These are phyloP conservation scores for Sphagnum tenellum DNA, from an alignment of 225 moss, liverwort and hornwort genomes.

Conservation along the genomic window DNA sequence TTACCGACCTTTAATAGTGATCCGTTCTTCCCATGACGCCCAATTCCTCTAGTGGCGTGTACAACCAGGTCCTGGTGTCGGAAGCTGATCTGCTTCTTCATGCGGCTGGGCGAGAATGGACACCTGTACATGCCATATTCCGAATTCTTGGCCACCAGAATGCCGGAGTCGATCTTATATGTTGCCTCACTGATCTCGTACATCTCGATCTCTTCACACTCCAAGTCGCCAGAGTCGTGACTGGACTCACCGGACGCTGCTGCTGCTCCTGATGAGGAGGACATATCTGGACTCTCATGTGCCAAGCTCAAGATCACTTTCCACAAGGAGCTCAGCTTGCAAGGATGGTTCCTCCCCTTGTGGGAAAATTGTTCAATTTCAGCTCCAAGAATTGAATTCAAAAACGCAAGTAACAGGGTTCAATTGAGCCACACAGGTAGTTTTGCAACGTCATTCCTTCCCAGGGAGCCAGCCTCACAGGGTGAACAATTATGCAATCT, in stretches of 20 bases:
- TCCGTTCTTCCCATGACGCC: conserved; percentile 18
- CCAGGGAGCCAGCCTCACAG: too few species aligned
- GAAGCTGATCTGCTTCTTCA: conserved; percentile 38
- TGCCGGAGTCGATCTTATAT: conserved; percentile 7
- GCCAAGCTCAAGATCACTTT: too few species aligned
- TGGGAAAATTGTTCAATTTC: too few species aligned
- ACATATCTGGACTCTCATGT: too few species aligned
- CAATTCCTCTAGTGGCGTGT: conserved; percentile 41
- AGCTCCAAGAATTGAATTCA: too few species aligned
- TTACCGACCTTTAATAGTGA: conserved; percentile 31
- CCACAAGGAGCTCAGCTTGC: too few species aligned
- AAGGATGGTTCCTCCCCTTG: too few species aligned
- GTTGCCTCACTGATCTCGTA: conserved; percentile 10
- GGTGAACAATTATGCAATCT: too few species aligned
- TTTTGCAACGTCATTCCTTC: too few species aligned
- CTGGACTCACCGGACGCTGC: background rate
- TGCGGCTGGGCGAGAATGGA: conserved; percentile 38
- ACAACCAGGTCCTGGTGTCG: conserved; percentile 39
- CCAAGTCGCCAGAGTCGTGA: conserved; percentile 2
- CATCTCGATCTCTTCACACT: conserved; percentile 17
- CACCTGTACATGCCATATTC: conserved; percentile 28
- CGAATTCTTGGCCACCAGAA: conserved; percentile 20
- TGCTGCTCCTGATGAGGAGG: too few species aligned
- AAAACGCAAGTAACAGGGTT: too few species aligned
- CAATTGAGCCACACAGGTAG: too few species aligned